These are phyloP conservation scores for Saccharum officinarum DNA, from an alignment of 176 grass and related monocot genomes.

Conservation along the genomic window DNA sequence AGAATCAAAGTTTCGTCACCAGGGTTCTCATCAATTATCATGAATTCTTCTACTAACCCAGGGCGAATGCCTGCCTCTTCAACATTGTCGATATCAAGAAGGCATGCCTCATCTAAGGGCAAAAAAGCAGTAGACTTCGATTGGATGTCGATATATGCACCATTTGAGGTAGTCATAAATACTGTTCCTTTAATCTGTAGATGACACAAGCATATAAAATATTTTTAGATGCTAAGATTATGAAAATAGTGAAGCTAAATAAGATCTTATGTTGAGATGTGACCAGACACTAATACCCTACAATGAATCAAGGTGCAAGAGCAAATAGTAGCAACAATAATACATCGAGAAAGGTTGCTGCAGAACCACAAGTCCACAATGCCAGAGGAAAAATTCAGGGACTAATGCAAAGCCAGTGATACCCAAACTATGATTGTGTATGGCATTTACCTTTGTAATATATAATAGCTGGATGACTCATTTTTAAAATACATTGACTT, in stretches of 20 bases:
- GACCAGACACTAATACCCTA: background rate
- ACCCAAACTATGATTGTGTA: background rate
- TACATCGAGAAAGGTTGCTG: background rate
- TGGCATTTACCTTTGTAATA: constrained; percentile 1
- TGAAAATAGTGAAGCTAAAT: background rate
- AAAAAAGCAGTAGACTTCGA: constrained; percentile 80
- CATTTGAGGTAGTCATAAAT: constrained; percentile 70
- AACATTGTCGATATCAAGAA: constrained; percentile 71
- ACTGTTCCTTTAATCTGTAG: constrained; percentile 85
- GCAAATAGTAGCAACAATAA: background rate
- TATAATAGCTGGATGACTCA: background rate
- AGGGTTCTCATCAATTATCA: constrained; percentile 74
- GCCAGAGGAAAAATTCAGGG: background rate
- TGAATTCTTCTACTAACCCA: constrained; percentile 80
- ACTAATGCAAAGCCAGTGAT: background rate
- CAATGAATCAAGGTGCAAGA: background rate
- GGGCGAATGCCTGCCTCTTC: constrained; percentile 76
- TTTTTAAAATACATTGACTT: background rate
- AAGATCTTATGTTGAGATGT: background rate
- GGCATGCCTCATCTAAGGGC: constrained; percentile 72
- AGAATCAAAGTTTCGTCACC: constrained; percentile 77
- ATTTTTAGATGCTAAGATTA: constrained; percentile 21
- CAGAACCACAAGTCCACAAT: background rate
- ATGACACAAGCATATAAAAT: constrained; percentile 15
- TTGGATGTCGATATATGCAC: constrained; percentile 79